Evolutionary conservation across 2,329 filamentous ascomycete species (phyloP).

Genomic region (Dactylellina cionopaga): DNA sequence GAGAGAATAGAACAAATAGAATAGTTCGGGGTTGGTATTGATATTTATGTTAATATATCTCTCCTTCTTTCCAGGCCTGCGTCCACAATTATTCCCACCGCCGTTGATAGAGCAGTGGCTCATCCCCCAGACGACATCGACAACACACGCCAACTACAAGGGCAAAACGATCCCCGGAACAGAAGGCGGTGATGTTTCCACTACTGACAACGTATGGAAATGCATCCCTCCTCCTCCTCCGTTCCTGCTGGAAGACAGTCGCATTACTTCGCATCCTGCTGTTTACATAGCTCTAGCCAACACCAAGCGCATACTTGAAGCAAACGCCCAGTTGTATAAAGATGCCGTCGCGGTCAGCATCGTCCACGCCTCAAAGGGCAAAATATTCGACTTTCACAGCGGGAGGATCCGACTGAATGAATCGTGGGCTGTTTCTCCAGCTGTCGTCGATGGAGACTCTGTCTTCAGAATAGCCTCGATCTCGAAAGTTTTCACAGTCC

Average conservation of each 20-base stretch:
- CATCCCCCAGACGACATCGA: background rate
- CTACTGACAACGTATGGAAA: conserved; percentile 9
- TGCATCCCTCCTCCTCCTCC: conserved; percentile 41
- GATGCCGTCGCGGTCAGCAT: conserved; percentile 45
- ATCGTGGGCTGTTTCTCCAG: conserved; percentile 3
- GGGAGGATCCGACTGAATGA: conserved; percentile 32
- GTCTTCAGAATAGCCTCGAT: conserved; percentile 43
- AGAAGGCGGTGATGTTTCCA: background rate
- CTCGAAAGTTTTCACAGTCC: conserved; percentile 27
- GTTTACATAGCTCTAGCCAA: conserved; percentile 18
- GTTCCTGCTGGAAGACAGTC: conserved; percentile 23
- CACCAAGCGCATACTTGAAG: background rate
- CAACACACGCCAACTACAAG: conserved; percentile 12
- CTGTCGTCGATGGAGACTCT: conserved; percentile 17
- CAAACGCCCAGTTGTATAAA: conserved; percentile 6
- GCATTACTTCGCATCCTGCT: conserved; percentile 16
- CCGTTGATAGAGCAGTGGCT: background rate
- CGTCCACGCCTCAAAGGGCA: conserved; percentile 40
- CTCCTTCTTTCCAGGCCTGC: too few relatives aligned
- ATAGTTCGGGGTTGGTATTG: too few relatives aligned
- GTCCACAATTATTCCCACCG: too few relatives aligned
- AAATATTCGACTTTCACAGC: conserved; percentile 44
- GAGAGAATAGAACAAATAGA: too few relatives aligned
- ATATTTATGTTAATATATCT: too few relatives aligned
- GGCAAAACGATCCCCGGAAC: conserved; percentile 12